Evolutionary conservation across 1,284 basidiomycete species (phyloP), one percentile per base, ranked within the genome.

Genomic region (Naganishia albida): DNA sequence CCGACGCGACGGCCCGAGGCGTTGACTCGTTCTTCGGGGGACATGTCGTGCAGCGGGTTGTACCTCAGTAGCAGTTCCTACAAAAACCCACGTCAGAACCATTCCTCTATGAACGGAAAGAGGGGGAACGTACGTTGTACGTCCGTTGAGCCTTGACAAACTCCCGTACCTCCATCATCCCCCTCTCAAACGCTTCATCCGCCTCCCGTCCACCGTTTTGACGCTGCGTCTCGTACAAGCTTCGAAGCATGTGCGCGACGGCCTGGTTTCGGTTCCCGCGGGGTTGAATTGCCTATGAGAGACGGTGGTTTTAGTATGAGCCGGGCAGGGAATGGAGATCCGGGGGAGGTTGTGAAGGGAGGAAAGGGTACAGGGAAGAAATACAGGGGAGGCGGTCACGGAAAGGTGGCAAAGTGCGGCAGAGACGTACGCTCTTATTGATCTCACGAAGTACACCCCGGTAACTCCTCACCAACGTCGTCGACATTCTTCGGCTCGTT

Each of bases 1-100:
- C 93, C 93, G 46, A 96, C 93, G 64, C 92, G 82, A 56, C 87
- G 83, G 4, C 92, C 92, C 0, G 93, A 93, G 1, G 90, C 90
- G 68, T 87, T 82, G 65, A 94, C 83, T 66, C 88, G 82, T 73
- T 94, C 91, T 72, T 91, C 85, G 25, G 84, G 81, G 0, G 90
- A 87, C 72, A 93, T 83, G 72, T 89, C 89, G 55, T 87, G 79
- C 13, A 89, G 80, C 0, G 93, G 92, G 75, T 93, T 94, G 80
- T 96, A 96, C 64, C 90, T 82, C 67, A 89, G 87, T 65, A 93
- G 77, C 46, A 93, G 80, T 23, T 81, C 81, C 90, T 92, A 66
- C 3, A 18, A 10, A 16, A 46, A 57, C 8, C 20, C 34, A 39
- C 23, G 25, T 52, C n/a, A 46, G 16, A 28, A 30, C 28, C 40